Evolutionary conservation across 345 rosid species (phyloP), one percentile per base, ranked within the genome.

Genomic region (Bruguiera gymnorhiza): DNA sequence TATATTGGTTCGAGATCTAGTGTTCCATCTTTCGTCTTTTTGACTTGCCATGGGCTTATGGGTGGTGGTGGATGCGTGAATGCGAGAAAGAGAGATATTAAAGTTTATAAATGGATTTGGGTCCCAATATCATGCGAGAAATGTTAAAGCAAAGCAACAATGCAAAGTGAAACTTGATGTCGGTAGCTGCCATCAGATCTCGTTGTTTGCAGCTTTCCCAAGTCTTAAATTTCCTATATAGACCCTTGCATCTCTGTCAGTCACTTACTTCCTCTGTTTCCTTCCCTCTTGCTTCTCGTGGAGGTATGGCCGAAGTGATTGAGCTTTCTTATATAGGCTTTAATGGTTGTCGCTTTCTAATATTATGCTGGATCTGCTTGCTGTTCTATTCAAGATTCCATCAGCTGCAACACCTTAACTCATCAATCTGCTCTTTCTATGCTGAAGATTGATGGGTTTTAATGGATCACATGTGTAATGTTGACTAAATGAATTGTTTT

Each of bases 81-180:
- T 34, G 37, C 37, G 37, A 34, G 1, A 13, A 8, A 39, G 60
- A 34, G 54, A 55, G 1, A 60, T 34, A 7, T 34, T 8, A 34
- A 34, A 7, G 37, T 34, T 34, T 34, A 7, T 34, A 7, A 2
- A 8, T 6, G 36, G 9, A 13, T 51, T 70, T 68, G 81, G 85
- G 82, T 60, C 81, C 86, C 81, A 51, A 26, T 77, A 32, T 65
- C 87, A 83, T 78, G 87, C 76, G 86, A 75, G 30, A 75, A 73
- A 30, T 26, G 30, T 27, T 52, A 54, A 73, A 46, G 70, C 37
- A 43, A 66, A 26, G 39, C 27, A 37, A 32, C 60, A 58, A 54
- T 61, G 63, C 10, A 67, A 57, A 70, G 56, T 36, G 52, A 60
- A n/a, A 61, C 21, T 34, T 30, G 26, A 51, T 68, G 76, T 75